Conservation (phyloP, 2,329 filamentous ascomycete genomes). For the Tolypocladium sp. region DNA sequence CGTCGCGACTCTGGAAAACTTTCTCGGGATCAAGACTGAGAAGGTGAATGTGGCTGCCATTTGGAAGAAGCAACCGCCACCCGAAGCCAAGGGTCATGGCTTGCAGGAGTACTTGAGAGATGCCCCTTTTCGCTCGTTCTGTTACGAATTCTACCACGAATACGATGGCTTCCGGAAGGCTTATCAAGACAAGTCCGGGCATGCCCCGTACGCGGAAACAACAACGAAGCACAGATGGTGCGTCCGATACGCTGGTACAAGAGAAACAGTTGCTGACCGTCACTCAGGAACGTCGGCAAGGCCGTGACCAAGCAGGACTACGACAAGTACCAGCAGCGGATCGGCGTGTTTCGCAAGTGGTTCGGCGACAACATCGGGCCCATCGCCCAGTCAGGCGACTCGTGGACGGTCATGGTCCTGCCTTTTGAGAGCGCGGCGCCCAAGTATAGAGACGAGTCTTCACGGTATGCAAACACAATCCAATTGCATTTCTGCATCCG, state of each 20-base stretch:
- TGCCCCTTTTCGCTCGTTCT: conserved; percentile 20
- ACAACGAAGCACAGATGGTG: conserved; percentile 20
- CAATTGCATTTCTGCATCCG: not conserved
- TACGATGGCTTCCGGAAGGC: conserved; percentile 17
- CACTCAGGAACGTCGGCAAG: conserved; percentile 14
- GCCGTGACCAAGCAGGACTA: conserved; percentile 13
- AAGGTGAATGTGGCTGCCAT: conserved; percentile 7
- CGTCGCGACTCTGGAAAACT: conserved; percentile 13
- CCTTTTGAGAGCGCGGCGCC: conserved; percentile 12
- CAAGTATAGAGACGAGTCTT: conserved; percentile 16
- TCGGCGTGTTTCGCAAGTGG: conserved; percentile 21
- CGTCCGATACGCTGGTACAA: not conserved
- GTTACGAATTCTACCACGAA: conserved; percentile 21
- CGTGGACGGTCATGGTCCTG: conserved; percentile 17
- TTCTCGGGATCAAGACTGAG: conserved; percentile 9
- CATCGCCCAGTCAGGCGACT: conserved; percentile 6
- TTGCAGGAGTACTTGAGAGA: conserved; percentile 18
- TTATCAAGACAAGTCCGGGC: conserved; percentile 14
- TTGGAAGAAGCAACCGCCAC: conserved; percentile 14
- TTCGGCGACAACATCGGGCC: conserved; percentile 18
- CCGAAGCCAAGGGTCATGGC: conserved; percentile 8
- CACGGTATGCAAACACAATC: conserved; percentile 8
- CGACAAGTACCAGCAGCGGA: conserved; percentile 10
- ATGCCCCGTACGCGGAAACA: conserved; percentile 17
- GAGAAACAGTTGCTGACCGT: not conserved